Percentiles rank a stretch among this genome's conserved stretches.
Evolutionary conservation across 2,329 filamentous ascomycete genomes (phyloP).

Genomic region (Phialocephala subalpina): DNA sequence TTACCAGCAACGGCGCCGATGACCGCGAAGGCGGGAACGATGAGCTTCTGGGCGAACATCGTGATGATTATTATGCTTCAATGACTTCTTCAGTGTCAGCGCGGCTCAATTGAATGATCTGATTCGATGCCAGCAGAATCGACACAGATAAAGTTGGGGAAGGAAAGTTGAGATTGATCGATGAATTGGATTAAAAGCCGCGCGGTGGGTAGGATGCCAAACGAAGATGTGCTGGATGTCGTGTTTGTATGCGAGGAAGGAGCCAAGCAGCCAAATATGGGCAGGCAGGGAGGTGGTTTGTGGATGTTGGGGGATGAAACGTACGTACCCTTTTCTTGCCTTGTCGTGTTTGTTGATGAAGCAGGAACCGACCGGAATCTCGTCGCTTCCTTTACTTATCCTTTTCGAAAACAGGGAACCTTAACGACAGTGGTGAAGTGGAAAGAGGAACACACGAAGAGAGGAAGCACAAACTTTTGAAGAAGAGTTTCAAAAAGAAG

Average conservation of each 20-base stretch:
- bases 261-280: slow-evolving; percentile 1
- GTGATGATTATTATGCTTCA: slow-evolving; percentile 35
- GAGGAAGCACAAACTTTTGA: slow-evolving; percentile 22
- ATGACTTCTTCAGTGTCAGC: slow-evolving; percentile 34
- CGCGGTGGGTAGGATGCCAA: slow-evolving; percentile 20
- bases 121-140: slow-evolving; percentile 28
- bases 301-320: slow-evolving; percentile 18
- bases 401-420: slow-evolving; percentile 23
- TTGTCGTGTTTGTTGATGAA: slow-evolving; percentile 27
- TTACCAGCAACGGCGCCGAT: slow-evolving; percentile 38
- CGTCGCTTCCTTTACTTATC: slow-evolving; percentile 8
- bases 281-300: slow-evolving; percentile 9
- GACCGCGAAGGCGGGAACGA: slow-evolving; percentile 36
- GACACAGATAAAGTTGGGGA: slow-evolving; percentile 25
- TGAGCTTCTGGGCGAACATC: slow-evolving; percentile 38
- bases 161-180: slow-evolving; percentile 18
- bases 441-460: slow-evolving; percentile 27
- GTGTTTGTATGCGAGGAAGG: neutral
- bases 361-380: slow-evolving; percentile 13
- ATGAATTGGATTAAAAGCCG: slow-evolving; percentile 29
- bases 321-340: slow-evolving; percentile 24
- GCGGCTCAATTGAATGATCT: slow-evolving; percentile 31
- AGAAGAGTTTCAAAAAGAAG: slow-evolving; percentile 30
- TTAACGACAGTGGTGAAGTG: slow-evolving; percentile 40
- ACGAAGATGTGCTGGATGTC: slow-evolving; percentile 12